Percentiles rank a stretch among this genome's conserved stretches.
phyloP scores from a whole-genome alignment of 768 basidiomycete genomes.

The Tylopilus cervinicoccineus region DNA sequence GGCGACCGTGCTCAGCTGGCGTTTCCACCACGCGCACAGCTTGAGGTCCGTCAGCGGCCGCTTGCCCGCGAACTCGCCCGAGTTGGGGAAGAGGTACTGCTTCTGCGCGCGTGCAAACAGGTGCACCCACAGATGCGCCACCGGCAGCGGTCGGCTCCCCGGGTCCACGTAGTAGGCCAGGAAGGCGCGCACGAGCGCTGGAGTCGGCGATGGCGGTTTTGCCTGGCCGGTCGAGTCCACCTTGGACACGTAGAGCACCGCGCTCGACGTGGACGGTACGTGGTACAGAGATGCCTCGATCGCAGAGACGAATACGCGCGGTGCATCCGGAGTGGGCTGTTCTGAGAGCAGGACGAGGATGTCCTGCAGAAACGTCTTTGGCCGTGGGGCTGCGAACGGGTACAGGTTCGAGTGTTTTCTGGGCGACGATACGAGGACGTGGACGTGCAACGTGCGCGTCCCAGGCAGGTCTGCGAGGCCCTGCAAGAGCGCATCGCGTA shows the following conservation, averaged over 20 bases:
- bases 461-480: conserved; percentile 58
- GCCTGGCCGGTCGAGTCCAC: conserved; percentile 89
- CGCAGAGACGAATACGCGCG: conserved; percentile 68
- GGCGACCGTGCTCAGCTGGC: conserved; percentile 58
- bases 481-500: conserved; percentile 60
- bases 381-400: conserved; percentile 67
- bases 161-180: conserved; percentile 62
- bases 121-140: conserved; percentile 69
- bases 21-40: conserved; percentile 93
- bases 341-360: conserved; percentile 74
- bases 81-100: conserved; percentile 95
- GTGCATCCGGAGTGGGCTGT: conserved; percentile 43
- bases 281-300: conserved; percentile 77
- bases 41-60: conserved; percentile 69
- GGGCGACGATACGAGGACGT: conserved; percentile 67
- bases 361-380: conserved; percentile 69
- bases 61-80: conserved; percentile 65
- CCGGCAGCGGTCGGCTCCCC: conserved; percentile 53
- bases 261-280: conserved; percentile 61
- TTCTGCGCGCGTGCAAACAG: conserved; percentile 86
- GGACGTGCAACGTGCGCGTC: conserved; percentile 67
- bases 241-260: conserved; percentile 88
- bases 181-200: conserved; percentile 62
- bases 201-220: conserved; percentile 60
- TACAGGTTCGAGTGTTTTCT: conserved; percentile 67